phyloP scores from a whole-genome alignment of 257 asterid species.

The Perilla frutescens region DNA sequence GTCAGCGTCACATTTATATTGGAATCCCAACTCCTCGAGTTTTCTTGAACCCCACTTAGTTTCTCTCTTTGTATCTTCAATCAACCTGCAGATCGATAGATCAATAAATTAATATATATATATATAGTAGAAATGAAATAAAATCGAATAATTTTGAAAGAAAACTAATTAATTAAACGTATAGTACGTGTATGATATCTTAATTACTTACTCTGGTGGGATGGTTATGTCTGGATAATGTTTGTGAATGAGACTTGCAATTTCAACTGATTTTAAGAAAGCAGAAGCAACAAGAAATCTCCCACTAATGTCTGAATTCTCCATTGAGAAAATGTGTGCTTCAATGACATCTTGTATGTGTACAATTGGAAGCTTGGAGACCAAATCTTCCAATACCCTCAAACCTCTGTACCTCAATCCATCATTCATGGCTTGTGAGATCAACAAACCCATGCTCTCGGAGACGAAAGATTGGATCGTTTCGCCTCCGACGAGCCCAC shows the following conservation, averaged over 20 bases:
- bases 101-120: no score
- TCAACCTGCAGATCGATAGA: no score
- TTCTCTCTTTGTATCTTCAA: no score
- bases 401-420: conserved; percentile 12
- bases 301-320: conserved; percentile 42
- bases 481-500: conserved; percentile 70
- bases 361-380: conserved; percentile 52
- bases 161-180: no score
- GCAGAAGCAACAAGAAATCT: conserved; percentile 55
- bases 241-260: conserved; percentile 41
- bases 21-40: no score
- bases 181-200: no score
- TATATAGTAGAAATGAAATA: no score
- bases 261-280: conserved; percentile 49
- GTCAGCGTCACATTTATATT: no score
- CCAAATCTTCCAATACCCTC: conserved; percentile 57
- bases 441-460: conserved; percentile 27
- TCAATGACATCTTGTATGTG: conserved; percentile 55
- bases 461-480: conserved; percentile 40
- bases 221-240: conserved; percentile 29
- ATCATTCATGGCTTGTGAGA: conserved; percentile 42
- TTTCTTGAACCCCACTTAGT: no score
- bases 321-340: conserved; percentile 60
- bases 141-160: no score
- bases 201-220: conserved; percentile 49